Conservation (phyloP, 129 eudicot species). For the Solidago caesia region DNA sequence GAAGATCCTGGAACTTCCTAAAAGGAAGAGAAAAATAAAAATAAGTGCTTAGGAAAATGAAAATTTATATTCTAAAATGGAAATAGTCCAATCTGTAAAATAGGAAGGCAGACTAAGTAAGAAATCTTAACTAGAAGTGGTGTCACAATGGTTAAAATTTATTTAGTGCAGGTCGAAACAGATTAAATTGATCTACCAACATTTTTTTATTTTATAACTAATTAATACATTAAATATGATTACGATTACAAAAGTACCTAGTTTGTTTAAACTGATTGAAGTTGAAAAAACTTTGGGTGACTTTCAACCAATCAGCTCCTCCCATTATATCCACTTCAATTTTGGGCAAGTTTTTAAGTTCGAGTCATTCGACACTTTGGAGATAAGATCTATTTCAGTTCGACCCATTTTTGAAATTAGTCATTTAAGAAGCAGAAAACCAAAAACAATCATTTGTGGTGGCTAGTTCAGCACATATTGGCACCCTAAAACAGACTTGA, state of each 20-base stretch:
- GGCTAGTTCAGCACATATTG: neutral
- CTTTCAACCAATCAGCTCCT: neutral
- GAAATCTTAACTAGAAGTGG: neutral
- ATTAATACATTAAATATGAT: neutral
- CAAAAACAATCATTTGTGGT: neutral
- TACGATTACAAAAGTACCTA: neutral
- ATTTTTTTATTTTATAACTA: neutral
- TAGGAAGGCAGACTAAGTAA: neutral
- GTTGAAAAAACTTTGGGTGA: neutral
- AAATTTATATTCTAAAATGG: neutral
- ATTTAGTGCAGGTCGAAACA: neutral
- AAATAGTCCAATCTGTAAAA: neutral
- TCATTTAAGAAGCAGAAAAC: constrained; percentile 11
- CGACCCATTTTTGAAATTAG: neutral
- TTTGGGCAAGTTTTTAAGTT: neutral
- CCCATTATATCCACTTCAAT: neutral
- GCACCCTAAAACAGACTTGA: neutral
- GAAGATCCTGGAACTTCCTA: constrained; percentile 75
- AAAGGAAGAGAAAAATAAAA: neutral
- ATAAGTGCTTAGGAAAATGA: neutral
- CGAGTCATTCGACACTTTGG: neutral
- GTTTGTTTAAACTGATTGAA: neutral
- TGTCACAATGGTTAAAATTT: neutral
- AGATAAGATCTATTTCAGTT: neutral
- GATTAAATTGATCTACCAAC: neutral